These are phyloP conservation scores for Flaveria robusta DNA, from an alignment of 129 eudicot species.

Conservation along the genomic window DNA sequence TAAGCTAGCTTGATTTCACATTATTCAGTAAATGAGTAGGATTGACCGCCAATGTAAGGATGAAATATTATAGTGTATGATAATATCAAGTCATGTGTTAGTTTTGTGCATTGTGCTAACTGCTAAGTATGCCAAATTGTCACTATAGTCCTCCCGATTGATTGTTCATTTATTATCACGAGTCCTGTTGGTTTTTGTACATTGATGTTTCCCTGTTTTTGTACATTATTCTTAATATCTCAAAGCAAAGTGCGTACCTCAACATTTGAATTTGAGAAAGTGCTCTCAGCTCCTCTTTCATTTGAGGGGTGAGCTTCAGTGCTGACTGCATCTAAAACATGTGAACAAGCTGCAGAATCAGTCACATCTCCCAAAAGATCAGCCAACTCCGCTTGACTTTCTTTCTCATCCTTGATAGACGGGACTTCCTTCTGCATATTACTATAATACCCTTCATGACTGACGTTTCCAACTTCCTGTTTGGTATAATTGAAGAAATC, in stretches of 20 bases:
- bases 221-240: slow-evolving; percentile 12
- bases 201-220: slow-evolving; percentile 3
- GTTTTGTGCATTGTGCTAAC: neutral
- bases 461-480: slow-evolving; percentile 26
- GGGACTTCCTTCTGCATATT: slow-evolving; percentile 35
- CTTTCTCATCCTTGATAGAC: slow-evolving; percentile 24
- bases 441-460: slow-evolving; percentile 21
- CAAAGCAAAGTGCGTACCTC: slow-evolving; percentile 46
- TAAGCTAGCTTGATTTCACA: slow-evolving; percentile 20
- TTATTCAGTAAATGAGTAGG: slow-evolving; percentile 6
- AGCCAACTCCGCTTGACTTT: slow-evolving; percentile 43
- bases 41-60: slow-evolving; percentile 10
- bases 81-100: neutral
- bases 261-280: slow-evolving; percentile 34
- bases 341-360: slow-evolving; percentile 28
- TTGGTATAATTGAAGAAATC: slow-evolving; percentile 42
- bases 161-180: slow-evolving; percentile 24
- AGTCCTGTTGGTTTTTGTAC: slow-evolving; percentile 13
- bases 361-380: slow-evolving; percentile 31
- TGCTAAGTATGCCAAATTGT: neutral
- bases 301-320: slow-evolving; percentile 33
- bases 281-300: slow-evolving; percentile 43
- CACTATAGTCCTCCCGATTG: neutral
- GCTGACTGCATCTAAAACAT: slow-evolving; percentile 32
- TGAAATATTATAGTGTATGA: slow-evolving; percentile 3